phyloP scores from a whole-genome alignment of 306 rosid genomes.

The Cucurbita pepo region DNA sequence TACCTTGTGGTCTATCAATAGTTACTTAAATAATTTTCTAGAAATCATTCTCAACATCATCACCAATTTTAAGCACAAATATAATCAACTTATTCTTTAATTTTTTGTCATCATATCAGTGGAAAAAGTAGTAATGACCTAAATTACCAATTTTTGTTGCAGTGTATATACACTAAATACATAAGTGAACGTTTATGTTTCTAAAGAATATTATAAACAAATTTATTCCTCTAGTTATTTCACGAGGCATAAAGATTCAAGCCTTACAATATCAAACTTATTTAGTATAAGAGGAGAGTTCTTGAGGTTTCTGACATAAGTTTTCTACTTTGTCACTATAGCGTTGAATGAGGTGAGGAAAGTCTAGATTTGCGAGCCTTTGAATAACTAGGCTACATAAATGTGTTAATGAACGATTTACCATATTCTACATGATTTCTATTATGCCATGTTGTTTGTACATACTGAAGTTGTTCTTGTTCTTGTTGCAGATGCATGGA shows the following conservation, averaged over 20 bases:
- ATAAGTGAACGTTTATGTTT: background rate
- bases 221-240: background rate
- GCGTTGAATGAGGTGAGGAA: background rate
- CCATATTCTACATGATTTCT: background rate
- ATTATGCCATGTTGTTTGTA: background rate
- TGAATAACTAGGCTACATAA: background rate
- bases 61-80: background rate
- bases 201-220: background rate
- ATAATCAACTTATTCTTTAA: background rate
- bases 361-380: background rate
- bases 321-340: background rate
- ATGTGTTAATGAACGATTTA: background rate
- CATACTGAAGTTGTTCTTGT: background rate
- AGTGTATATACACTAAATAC: background rate
- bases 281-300: background rate
- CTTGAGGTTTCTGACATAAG: background rate
- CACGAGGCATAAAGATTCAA: background rate
- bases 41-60: background rate
- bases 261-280: background rate
- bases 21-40: background rate
- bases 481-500: slow-evolving; percentile 71
- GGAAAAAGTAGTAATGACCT: background rate
- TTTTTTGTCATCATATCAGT: background rate
- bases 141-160: background rate
- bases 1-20: background rate